These are phyloP conservation scores for Chondrostereum purpureum DNA, from an alignment of 1,284 basidiomycete species.

Conservation along the genomic window DNA sequence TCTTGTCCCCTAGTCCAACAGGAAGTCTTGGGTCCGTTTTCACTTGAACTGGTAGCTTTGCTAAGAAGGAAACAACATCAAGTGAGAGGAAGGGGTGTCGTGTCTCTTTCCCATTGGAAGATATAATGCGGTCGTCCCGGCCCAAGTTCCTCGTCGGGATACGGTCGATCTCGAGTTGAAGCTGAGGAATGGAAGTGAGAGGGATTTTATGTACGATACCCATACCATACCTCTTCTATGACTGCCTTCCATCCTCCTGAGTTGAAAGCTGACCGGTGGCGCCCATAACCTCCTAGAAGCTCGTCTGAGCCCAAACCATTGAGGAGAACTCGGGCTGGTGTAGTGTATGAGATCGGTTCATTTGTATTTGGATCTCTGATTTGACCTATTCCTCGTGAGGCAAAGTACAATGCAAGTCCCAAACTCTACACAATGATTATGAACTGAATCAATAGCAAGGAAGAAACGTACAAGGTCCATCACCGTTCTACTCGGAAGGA, in stretches of 20 bases:
- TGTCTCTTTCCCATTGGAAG: slow-evolving; percentile 83
- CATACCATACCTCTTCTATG: slow-evolving; percentile 64
- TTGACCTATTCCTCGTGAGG: slow-evolving; percentile 71
- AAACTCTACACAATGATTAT: slow-evolving; percentile 59
- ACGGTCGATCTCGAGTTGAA: slow-evolving; percentile 89
- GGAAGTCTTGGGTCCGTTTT: slow-evolving; percentile 75
- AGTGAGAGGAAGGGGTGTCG: slow-evolving; percentile 88
- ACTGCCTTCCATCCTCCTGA: slow-evolving; percentile 66
- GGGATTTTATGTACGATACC: slow-evolving; percentile 1
- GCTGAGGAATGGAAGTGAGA: slow-evolving; percentile 33
- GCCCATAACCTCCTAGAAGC: slow-evolving; percentile 87
- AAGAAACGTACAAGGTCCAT: slow-evolving; percentile 78
- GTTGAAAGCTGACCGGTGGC: slow-evolving; percentile 78
- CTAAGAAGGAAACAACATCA: slow-evolving; percentile 68
- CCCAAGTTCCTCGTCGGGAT: slow-evolving; percentile 89
- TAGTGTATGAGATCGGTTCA: slow-evolving; percentile 50
- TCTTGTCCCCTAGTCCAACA: slow-evolving; percentile 81
- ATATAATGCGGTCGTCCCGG: slow-evolving; percentile 89
- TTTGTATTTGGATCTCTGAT: slow-evolving; percentile 32
- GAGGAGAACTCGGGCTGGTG: slow-evolving; percentile 76
- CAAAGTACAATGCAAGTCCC: slow-evolving; percentile 89
- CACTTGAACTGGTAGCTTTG: slow-evolving; percentile 66
- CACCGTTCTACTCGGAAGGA: slow-evolving; percentile 78
- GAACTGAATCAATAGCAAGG: neutral
- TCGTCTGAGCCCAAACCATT: slow-evolving; percentile 96